Conservation (phyloP, 2,329 filamentous ascomycete species). For the Pseudogymnoascus sp. region DNA sequence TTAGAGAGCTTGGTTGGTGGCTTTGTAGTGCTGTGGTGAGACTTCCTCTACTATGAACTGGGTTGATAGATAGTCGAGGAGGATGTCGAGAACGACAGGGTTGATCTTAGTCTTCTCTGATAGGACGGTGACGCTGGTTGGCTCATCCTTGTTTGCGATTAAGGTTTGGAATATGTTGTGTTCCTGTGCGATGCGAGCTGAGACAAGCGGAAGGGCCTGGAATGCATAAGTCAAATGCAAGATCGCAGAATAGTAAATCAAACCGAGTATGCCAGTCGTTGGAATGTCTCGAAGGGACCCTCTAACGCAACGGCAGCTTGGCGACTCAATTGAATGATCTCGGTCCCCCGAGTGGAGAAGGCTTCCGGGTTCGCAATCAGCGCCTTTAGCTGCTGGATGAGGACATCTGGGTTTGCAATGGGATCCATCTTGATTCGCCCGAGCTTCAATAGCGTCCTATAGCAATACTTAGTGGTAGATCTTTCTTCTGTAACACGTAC, state of each 20-base stretch:
- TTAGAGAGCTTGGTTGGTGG: slow-evolving; percentile 10
- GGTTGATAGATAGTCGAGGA: slow-evolving; percentile 11
- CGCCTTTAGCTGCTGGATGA: slow-evolving; percentile 1
- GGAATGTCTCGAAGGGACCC: neutral
- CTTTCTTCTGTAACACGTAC: neutral
- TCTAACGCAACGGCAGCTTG: neutral
- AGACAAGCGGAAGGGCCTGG: neutral
- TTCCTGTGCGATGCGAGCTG: neutral
- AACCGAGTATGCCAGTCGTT: slow-evolving; percentile 3
- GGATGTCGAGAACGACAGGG: slow-evolving; percentile 1
- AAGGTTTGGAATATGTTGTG: slow-evolving; percentile 9
- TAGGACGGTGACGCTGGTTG: slow-evolving; percentile 1
- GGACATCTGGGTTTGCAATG: neutral
- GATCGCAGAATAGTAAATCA: neutral
- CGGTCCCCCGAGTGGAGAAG: neutral
- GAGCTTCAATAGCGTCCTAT: neutral
- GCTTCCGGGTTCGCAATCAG: neutral
- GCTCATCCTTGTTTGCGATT: slow-evolving; percentile 4
- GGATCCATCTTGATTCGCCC: neutral
- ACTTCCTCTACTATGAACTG: slow-evolving; percentile 10
- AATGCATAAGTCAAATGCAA: neutral
- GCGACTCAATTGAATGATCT: neutral
- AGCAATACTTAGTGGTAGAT: neutral
- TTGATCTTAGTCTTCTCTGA: slow-evolving; percentile 9
- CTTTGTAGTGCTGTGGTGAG: slow-evolving; percentile 6